Evolutionary conservation across 2,329 filamentous ascomycete species (phyloP), one percentile per base, ranked within the genome.

Genomic region (Scedosporium dehoogii): DNA sequence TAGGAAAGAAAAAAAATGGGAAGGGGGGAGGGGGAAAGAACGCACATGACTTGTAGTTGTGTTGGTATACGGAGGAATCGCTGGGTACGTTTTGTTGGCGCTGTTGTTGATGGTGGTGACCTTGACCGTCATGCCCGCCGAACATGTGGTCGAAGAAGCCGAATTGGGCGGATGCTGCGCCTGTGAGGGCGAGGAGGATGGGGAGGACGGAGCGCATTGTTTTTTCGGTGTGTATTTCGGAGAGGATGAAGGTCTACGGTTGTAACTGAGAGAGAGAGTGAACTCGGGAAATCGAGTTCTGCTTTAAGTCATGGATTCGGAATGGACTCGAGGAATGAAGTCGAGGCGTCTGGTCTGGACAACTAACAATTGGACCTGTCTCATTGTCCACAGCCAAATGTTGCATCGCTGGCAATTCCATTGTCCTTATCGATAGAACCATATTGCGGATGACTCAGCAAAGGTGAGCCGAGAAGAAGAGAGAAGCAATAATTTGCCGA

Each of bases 111-210:
- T 85, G 82, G 63, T 84, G 79, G 12, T 79, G 76, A 10, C 73
- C 70, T 56, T 73, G 73, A 6, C 55, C 46, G 65, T 76, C 76
- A 64, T 81, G 80, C 67, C 84, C 84, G 68, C 85, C 83, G 74
- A 99, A 97, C 91, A 97, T 96, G 70, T 97, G 91, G 73, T 97
- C 92, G 77, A 97, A 99, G 83, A 99, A 96, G 72, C 91, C 89
- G 74, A 97, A 97, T 76, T 97, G 93, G 10, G 91, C 91, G 63
- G 82, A 78, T 3, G 81, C 85, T 16, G 84, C 75, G 65, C 84
- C 76, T 64, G 90, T 71, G 29, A 91, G 73, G 59, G 89, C 76
- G 18, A 62, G 53, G 41, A 62, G 23, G 53, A 21, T 25, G 27
- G 56, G 18, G 7, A 62, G 38, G 33, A 38, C 33, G n/a, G 59